Evolutionary conservation across 2,329 filamentous ascomycete species (phyloP), one percentile per base, ranked within the genome.

Genomic region (Calonectria ilicicola): DNA sequence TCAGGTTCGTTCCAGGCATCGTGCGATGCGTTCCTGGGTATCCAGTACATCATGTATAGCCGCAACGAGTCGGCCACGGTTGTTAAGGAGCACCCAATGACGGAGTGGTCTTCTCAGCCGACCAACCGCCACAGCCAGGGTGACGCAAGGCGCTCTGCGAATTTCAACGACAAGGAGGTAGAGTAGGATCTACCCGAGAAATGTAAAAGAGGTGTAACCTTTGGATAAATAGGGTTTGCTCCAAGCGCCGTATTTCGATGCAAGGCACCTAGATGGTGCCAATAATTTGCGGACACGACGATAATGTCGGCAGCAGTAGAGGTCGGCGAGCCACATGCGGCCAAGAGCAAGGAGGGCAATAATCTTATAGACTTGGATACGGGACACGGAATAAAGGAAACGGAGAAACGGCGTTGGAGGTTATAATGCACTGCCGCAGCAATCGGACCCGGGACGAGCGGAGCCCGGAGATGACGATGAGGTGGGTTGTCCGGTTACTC

Each of bases 1-100:
- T 96, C 94, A 81, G 95, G 93, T 76, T 87, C 95, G 68, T 95
- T 97, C 84, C 94, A 97, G 86, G 93, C 94, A 23, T 86, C 86
- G 26, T 96, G 95, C 84, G 94, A 97, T 85, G 84, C 88, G 62
- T 92, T 94, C 75, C 87, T 97, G 56, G 94, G 94, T 2, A 82
- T 93, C 19, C 94, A 97, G 82, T 96, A 94, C 83, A 88, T 89
- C 79, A 86, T 93, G 84, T 95, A 93, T 82, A 92, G 92, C 14
- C 86, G 89, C 63, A 88, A 88, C 6, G 85, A 81, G 63, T 73
- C 70, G 19, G 74, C 80, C 5, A 75, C 79, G 17, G 76, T 77
- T 47, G 75, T 84, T 65, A 87, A 87, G 79, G 82, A 82, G 63
- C 82, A 85, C 56, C 79, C 82, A 17, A 79, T 85, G 82, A 77